Evolutionary conservation across 1,284 basidiomycete species (phyloP), one percentile per base, ranked within the genome.

Genomic region (Porogramme epimiltina): DNA sequence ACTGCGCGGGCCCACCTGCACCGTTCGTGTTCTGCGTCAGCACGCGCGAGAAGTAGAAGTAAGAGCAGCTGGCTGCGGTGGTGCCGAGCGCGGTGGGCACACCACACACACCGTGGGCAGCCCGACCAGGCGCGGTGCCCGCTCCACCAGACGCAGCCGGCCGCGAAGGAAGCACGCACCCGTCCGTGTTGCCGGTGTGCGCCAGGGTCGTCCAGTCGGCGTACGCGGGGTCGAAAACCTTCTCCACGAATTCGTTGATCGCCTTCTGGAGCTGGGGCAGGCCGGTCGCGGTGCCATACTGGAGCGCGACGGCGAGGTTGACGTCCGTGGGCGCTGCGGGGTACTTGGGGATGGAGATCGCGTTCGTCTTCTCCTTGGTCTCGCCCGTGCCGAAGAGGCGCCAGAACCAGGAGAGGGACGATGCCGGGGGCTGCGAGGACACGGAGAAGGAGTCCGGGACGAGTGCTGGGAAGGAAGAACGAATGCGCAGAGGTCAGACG

Each of bases 131-230:
- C n/a, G n/a, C n/a, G n/a, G n/a, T n/a, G n/a, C n/a, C n/a, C n/a
- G n/a, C n/a, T n/a, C n/a, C n/a, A n/a, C n/a, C n/a, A n/a, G n/a
- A n/a, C 13, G 28, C 28, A 13, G 28, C 6, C 8, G 28, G 28
- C 13, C 28, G 28, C 13, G 13, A 31, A 13, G 4, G 11, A 34
- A 28, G 26, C 6, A 49, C 69, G 61, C 67, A 82, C 33, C 81
- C 91, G 64, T 92, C 91, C 0, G 91, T 94, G 55, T 90, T 89
- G 16, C 91, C 91, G 11, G 79, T 79, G 57, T 89, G 81, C 9
- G 88, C 65, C 18, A 91, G 65, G 2, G 79, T 81, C 8, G 78
- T 72, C 67, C 77, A 91, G 65, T 92, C 81, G n/a, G 70, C 64
- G 65, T 89, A 91, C 0, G 72, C 87, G 0, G 91, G 91, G 52